Conservation (phyloP, 129 eudicot genomes). For the Artemisia tridentata region DNA sequence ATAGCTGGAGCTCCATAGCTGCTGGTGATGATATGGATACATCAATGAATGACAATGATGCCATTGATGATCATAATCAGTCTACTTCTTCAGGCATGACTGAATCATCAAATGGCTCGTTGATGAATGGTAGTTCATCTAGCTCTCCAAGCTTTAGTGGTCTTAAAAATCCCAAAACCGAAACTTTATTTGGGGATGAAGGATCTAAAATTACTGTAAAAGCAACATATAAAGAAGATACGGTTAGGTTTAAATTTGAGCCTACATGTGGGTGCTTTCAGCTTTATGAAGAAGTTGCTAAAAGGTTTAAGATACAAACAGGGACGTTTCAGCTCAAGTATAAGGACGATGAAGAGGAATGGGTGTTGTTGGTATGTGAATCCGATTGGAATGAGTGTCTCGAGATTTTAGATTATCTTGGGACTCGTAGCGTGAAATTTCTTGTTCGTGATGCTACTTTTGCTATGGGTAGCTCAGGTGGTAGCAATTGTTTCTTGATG, state of each 20-base stretch:
- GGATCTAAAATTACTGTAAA: conserved; percentile 61
- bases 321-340: conserved; percentile 88
- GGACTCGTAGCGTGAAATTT: conserved; percentile 64
- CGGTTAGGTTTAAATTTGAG: conserved; percentile 68
- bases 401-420: conserved; percentile 65
- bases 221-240: conserved; percentile 72
- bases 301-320: conserved; percentile 63
- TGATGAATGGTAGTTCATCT: conserved; percentile 62
- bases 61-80: conserved; percentile 38
- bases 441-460: conserved; percentile 55
- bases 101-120: conserved; percentile 67
- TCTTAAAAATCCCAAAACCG: conserved; percentile 28
- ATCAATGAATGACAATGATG: conserved; percentile 36
- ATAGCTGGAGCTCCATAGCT: conserved; percentile 37
- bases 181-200: conserved; percentile 32
- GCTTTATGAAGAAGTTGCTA: conserved; percentile 80
- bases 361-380: conserved; percentile 84
- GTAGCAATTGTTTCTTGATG: conserved; percentile 56
- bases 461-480: conserved; percentile 56
- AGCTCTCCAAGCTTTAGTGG: conserved; percentile 53
- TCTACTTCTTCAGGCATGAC: conserved; percentile 65
- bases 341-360: conserved; percentile 83
- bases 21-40: conserved; percentile 38
- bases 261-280: conserved; percentile 64
- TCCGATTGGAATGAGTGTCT: conserved; percentile 82